phyloP scores from a whole-genome alignment of 306 rosid genomes.

The Ochetophila trinervis region DNA sequence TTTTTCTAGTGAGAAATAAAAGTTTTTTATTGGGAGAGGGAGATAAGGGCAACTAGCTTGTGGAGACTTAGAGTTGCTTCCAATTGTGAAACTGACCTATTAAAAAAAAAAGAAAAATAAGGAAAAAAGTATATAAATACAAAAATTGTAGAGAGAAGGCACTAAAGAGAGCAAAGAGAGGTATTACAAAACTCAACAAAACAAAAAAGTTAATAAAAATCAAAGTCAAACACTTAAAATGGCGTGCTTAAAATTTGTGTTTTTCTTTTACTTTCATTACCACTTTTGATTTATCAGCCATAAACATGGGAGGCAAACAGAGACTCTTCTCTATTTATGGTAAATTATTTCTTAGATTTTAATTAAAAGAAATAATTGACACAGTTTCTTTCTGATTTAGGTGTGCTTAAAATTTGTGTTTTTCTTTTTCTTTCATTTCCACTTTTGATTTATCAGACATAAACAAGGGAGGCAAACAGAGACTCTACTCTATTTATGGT shows the following conservation, averaged over 20 bases:
- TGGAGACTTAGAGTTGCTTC: slow-evolving; percentile 22
- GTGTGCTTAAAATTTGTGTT: slow-evolving; percentile 3
- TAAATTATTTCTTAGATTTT: slow-evolving; percentile 5
- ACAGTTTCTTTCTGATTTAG: slow-evolving; percentile 14
- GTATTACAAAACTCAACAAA: neutral
- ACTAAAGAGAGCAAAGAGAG: too few species aligned
- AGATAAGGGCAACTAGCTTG: neutral
- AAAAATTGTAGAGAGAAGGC: too few species aligned
- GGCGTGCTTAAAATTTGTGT: slow-evolving; percentile 9
- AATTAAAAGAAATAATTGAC: slow-evolving; percentile 13
- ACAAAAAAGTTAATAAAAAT: neutral
- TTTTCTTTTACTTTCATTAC: neutral
- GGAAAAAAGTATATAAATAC: neutral
- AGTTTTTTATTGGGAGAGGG: neutral
- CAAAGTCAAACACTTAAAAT: neutral
- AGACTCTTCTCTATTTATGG: slow-evolving; percentile 17
- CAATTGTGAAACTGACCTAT: neutral
- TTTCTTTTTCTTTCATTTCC: neutral
- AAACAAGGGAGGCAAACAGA: neutral
- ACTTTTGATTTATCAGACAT: neutral
- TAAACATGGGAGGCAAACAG: neutral
- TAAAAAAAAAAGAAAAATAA: neutral
- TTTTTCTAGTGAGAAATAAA: slow-evolving; percentile 6
- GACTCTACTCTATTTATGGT: slow-evolving; percentile 17
- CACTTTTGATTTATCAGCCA: neutral